Evolutionary conservation across 768 basidiomycete genomes (phyloP).

Genomic region (Lyophyllum decastes): DNA sequence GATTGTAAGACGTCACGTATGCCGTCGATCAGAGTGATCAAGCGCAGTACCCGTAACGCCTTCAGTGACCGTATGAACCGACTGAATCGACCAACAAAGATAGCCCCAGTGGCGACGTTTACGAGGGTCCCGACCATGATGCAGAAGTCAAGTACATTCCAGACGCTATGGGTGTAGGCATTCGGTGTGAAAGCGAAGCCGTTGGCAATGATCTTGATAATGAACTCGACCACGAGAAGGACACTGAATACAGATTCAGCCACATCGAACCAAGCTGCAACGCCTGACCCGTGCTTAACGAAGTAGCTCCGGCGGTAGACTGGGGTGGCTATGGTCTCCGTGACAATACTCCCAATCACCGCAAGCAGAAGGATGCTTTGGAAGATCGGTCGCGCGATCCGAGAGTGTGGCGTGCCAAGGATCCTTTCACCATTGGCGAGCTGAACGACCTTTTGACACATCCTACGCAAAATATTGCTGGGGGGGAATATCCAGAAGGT

Average conservation of each 20-base stretch:
- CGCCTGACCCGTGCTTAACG: conserved; percentile 51
- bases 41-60: conserved; percentile 82
- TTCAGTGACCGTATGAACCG: conserved; percentile 85
- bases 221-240: conserved; percentile 75
- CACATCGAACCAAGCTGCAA: conserved; percentile 86
- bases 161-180: conserved; percentile 87
- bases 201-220: conserved; percentile 91
- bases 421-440: conserved; percentile 87
- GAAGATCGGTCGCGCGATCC: conserved; percentile 67
- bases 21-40: conserved; percentile 86
- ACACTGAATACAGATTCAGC: conserved; percentile 74
- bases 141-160: conserved; percentile 89
- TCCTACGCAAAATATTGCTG: conserved; percentile 65
- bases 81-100: conserved; percentile 77
- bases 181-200: conserved; percentile 91
- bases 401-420: conserved; percentile 72
- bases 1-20: conserved; percentile 88
- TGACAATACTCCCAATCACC: conserved; percentile 79
- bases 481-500: conserved; percentile 90
- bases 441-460: conserved; percentile 82
- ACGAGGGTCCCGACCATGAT: conserved; percentile 78
- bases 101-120: conserved; percentile 70
- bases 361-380: conserved; percentile 72
- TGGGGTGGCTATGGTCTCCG: conserved; percentile 84
- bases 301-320: conserved; percentile 78